Evolutionary conservation across 108 stramenopile species (phyloP), one percentile per base, ranked within the genome.

Genomic region (Chaetoceros tenuissimus): DNA sequence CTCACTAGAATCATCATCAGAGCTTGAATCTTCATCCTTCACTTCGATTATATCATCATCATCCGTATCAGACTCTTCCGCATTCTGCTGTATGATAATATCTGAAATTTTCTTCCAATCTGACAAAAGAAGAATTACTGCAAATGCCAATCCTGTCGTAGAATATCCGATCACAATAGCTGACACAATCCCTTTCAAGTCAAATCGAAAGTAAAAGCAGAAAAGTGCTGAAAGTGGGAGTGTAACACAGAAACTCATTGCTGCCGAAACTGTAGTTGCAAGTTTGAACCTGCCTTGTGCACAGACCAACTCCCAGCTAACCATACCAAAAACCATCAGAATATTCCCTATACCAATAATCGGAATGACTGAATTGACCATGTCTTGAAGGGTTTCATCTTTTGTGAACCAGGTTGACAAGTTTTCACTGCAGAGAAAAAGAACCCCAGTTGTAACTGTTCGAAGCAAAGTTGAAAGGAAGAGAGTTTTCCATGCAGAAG

Each of bases 211-310:
- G 3, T 29, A 57, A 50, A 50, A 63, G 0, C 64, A 62, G 49
- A 72, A 73, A 16, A 76, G 22, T 8, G 68, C 72, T 30, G 63
- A 64, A 5, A 81, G 22, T n/a, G 83, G 83, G 31, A 81, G 64
- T 1, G 74, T 78, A 47, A 79, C 43, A 28, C 65, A 21, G 72
- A 77, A 81, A 50, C 80, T 77, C 13, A 63, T 59, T 2, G 78
- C 20, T 22, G 76, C 59, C 28, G 67, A 63, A 23, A 63, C 20
- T 1, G 75, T 81, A 1, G 83, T 79, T 0, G n/a, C n/a, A n/a
- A n/a, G 81, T 51, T 22, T 74, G 65, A 45, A 73, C 25, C 83
- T 67, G 2, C 79, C 79, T 64, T 85, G 83, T 0, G 80, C 79
- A 53, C 78, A 79, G 31, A 85, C 40, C 13, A 81, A 48, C 23